A percentile compares a stretch with the other conserved stretches of the same genome.
Evolutionary conservation across 257 asterid species (phyloP).

Genomic region (Nyctanthes arbortristis): DNA sequence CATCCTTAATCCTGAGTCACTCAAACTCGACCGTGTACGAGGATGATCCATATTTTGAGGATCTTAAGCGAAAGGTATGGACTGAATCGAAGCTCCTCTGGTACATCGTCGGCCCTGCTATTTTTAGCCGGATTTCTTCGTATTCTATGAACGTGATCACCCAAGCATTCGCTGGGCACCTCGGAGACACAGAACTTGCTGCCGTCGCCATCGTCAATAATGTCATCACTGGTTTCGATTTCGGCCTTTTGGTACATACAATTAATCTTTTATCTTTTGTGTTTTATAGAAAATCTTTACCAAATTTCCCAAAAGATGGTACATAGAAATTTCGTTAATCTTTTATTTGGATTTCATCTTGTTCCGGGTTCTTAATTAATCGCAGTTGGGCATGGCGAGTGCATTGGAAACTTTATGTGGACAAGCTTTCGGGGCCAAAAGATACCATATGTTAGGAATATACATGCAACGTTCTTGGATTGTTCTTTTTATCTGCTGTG

Average conservation of each 20-base stretch:
- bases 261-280: too few relatives aligned
- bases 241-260: conserved; percentile 50
- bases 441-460: conserved; percentile 33
- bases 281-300: too few relatives aligned
- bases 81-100: conserved; percentile 41
- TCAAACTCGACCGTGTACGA: neutral
- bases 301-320: too few relatives aligned
- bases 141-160: conserved; percentile 40
- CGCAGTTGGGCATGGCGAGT: conserved; percentile 50
- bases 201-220: conserved; percentile 49
- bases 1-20: neutral
- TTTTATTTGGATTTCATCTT: neutral
- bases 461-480: conserved; percentile 44
- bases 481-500: conserved; percentile 11
- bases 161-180: conserved; percentile 54
- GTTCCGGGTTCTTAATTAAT: neutral
- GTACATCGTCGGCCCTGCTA: conserved; percentile 49
- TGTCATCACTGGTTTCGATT: conserved; percentile 53
- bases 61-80: neutral
- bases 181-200: conserved; percentile 54
- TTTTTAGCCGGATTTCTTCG: conserved; percentile 35
- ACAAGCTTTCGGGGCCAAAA: conserved; percentile 43
- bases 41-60: neutral
- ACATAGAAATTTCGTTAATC: too few relatives aligned
- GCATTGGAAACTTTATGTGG: conserved; percentile 25